Conservation (phyloP, 768 basidiomycete species). For the Mycena latifolia region DNA sequence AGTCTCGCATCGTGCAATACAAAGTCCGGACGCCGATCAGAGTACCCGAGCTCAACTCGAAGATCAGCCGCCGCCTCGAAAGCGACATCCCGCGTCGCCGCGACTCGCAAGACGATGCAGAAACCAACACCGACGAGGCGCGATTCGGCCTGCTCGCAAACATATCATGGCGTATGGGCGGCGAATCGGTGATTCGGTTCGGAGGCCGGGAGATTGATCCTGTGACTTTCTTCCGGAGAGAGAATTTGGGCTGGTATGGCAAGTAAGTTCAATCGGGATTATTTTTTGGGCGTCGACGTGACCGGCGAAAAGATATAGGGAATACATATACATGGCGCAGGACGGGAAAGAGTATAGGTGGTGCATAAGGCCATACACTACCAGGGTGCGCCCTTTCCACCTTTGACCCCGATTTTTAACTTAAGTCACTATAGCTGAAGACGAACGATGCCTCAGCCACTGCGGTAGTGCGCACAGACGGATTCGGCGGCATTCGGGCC, state of each 20-base stretch:
- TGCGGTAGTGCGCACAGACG: too few relatives aligned
- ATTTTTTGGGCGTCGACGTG: not conserved
- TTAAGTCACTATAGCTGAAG: conserved; percentile 8
- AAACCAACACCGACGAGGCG: not conserved
- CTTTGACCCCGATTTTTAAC: not conserved
- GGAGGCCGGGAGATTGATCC: conserved; percentile 24
- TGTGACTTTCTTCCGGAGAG: conserved; percentile 20
- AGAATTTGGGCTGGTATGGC: not conserved
- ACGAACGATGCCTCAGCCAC: conserved; percentile 23
- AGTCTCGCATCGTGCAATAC: conserved; percentile 18
- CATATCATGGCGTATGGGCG: conserved; percentile 16
- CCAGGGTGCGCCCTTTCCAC: not conserved
- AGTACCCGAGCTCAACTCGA: conserved; percentile 23
- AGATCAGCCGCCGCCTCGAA: conserved; percentile 27
- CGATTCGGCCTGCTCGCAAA: conserved; percentile 23
- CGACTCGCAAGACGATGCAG: not conserved
- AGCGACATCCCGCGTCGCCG: conserved; percentile 27
- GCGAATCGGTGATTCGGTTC: conserved; percentile 14
- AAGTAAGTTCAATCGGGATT: not conserved
- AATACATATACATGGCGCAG: conserved; percentile 19
- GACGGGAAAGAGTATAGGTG: conserved; percentile 30
- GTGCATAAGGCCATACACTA: not conserved
- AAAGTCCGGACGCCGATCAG: conserved; percentile 25
- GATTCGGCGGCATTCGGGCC: too few relatives aligned
- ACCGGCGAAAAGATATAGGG: not conserved